phyloP scores from a whole-genome alignment of 2,329 filamentous ascomycete species.

The Nakataea oryzae region DNA sequence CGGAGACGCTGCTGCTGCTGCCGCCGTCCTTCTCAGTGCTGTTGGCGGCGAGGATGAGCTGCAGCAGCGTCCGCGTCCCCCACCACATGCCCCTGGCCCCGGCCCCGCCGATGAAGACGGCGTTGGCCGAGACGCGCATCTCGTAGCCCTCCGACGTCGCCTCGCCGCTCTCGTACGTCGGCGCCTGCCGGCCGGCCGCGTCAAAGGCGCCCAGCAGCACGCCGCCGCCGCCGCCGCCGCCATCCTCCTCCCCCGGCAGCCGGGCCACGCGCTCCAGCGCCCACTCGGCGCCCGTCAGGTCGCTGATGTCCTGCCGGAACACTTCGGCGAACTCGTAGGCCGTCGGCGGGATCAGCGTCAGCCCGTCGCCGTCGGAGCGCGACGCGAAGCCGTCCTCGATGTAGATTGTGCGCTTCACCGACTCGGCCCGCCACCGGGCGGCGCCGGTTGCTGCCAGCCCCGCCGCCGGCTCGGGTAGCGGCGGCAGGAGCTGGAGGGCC shows the following conservation, averaged over 20 bases:
- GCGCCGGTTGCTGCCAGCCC: not conserved
- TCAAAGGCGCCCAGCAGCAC: slow-evolving; percentile 31
- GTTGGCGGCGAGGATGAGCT: slow-evolving; percentile 33
- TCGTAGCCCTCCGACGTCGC: slow-evolving; percentile 37
- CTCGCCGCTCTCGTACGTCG: slow-evolving; percentile 30
- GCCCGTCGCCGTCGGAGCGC: slow-evolving; percentile 30
- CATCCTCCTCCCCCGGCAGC: not conserved
- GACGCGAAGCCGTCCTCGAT: slow-evolving; percentile 31
- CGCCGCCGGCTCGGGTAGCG: not conserved
- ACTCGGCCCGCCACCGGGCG: not conserved
- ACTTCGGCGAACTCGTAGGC: slow-evolving; percentile 33
- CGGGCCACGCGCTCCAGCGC: not conserved
- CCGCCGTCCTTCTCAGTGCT: slow-evolving; percentile 13
- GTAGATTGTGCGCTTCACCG: slow-evolving; percentile 21
- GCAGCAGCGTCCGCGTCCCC: slow-evolving; percentile 44
- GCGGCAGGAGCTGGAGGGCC: not conserved
- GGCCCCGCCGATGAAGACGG: slow-evolving; percentile 36
- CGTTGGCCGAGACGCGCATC: slow-evolving; percentile 26
- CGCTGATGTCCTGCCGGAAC: slow-evolving; percentile 22
- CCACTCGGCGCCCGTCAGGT: slow-evolving; percentile 12
- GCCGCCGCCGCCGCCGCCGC: not conserved
- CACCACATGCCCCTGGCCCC: slow-evolving; percentile 46
- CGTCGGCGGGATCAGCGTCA: slow-evolving; percentile 42
- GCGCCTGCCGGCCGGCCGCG: not conserved
- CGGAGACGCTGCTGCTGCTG: slow-evolving; percentile 25